phyloP scores from a whole-genome alignment of 345 rosid species.

The Excoecaria cochinchinensis region DNA sequence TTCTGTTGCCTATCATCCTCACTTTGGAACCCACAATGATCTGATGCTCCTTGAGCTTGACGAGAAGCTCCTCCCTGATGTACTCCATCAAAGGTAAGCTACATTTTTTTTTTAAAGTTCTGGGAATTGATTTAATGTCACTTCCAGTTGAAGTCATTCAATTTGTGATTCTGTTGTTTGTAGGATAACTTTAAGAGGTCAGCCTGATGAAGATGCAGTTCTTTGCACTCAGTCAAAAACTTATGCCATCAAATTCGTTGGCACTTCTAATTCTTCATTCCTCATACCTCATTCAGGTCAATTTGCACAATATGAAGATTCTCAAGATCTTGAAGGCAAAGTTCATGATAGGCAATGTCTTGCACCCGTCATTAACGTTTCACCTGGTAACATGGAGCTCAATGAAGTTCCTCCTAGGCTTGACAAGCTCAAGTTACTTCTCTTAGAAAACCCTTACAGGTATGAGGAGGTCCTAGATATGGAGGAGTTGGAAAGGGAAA shows the following conservation, averaged over 20 bases:
- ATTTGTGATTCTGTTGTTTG: neutral
- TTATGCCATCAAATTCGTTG: slow-evolving; percentile 74
- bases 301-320: slow-evolving; percentile 17
- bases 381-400: slow-evolving; percentile 77
- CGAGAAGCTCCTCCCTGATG: slow-evolving; percentile 58
- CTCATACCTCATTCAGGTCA: slow-evolving; percentile 64
- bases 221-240: slow-evolving; percentile 87
- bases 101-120: neutral
- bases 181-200: slow-evolving; percentile 78
- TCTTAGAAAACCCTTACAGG: slow-evolving; percentile 51
- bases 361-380: slow-evolving; percentile 57
- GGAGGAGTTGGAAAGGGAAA: slow-evolving; percentile 37
- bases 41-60: slow-evolving; percentile 75
- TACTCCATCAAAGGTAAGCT: slow-evolving; percentile 60
- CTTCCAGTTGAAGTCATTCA: neutral
- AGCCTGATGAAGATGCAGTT: slow-evolving; percentile 85
- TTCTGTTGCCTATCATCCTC: slow-evolving; percentile 61
- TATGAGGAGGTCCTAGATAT: slow-evolving; percentile 39
- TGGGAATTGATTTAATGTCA: neutral
- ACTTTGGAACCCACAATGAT: slow-evolving; percentile 68
- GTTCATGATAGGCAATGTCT: slow-evolving; percentile 17
- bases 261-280: slow-evolving; percentile 73
- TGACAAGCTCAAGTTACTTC: slow-evolving; percentile 68
- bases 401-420: slow-evolving; percentile 85
- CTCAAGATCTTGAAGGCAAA: slow-evolving; percentile 30